Evolutionary conservation across 345 rosid genomes (phyloP).

Genomic region (Salix caprea): DNA sequence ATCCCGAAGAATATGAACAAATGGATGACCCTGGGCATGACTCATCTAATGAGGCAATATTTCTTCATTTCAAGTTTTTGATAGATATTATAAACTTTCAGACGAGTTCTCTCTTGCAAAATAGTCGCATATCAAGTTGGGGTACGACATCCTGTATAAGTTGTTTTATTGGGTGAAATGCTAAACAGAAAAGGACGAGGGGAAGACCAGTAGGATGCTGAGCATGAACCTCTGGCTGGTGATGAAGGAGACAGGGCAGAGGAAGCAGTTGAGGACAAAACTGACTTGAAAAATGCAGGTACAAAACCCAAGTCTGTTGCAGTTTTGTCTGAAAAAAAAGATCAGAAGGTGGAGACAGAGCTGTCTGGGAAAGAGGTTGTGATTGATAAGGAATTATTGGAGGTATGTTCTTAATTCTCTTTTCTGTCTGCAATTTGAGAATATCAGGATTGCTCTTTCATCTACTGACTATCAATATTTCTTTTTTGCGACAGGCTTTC

Average conservation of each 20-base stretch:
- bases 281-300: slow-evolving; percentile 27
- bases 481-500: slow-evolving; percentile 58
- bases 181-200: slow-evolving; percentile 36
- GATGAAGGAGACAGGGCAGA: slow-evolving; percentile 30
- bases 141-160: not conserved
- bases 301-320: slow-evolving; percentile 34
- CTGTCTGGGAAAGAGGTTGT: slow-evolving; percentile 29
- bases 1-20: slow-evolving; percentile 55
- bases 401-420: slow-evolving; percentile 38
- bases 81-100: not conserved
- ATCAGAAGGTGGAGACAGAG: slow-evolving; percentile 27
- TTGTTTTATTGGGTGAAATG: not conserved
- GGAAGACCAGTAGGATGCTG: slow-evolving; percentile 35
- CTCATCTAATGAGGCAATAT: slow-evolving; percentile 48
- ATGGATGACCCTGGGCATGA: slow-evolving; percentile 46
- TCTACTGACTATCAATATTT: slow-evolving; percentile 1
- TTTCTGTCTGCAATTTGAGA: not conserved
- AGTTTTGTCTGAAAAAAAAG: slow-evolving; percentile 26
- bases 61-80: not conserved
- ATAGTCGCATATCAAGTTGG: not conserved
- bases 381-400: slow-evolving; percentile 72
- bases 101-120: not conserved
- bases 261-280: slow-evolving; percentile 30
- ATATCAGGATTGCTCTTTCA: not conserved
- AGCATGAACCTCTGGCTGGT: slow-evolving; percentile 20